A percentile compares a stretch with the other conserved stretches of the same genome.
Evolutionary conservation across 805 yeast species (phyloP).

Genomic region (Candida corydali): DNA sequence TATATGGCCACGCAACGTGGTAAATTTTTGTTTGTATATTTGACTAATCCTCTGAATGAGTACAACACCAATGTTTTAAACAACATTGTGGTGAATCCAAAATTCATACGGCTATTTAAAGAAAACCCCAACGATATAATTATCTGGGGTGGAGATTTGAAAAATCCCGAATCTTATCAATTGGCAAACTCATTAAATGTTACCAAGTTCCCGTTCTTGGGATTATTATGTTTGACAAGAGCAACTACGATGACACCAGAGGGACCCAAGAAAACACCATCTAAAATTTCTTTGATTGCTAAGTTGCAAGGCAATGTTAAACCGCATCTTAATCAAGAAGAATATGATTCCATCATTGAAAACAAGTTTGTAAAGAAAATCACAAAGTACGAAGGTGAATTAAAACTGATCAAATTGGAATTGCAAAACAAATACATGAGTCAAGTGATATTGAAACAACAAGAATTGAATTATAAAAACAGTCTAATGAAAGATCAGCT

Average conservation of each 20-base stretch:
- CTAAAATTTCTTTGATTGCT: conserved; percentile 57
- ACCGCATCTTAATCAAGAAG: neutral
- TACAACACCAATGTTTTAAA: conserved; percentile 50
- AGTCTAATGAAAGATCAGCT: conserved; percentile 66
- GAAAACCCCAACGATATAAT: conserved; percentile 41
- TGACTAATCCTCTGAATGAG: conserved; percentile 72
- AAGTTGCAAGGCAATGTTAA: conserved; percentile 52
- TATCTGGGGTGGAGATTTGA: conserved; percentile 85
- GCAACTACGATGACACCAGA: conserved; percentile 49
- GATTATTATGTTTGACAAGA: conserved; percentile 67
- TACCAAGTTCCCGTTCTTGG: conserved; percentile 77
- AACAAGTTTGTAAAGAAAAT: conserved; percentile 42
- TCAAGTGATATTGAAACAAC: conserved; percentile 59
- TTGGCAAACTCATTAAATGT: conserved; percentile 72
- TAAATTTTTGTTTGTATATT: conserved; percentile 66
- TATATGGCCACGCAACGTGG: conserved; percentile 65
- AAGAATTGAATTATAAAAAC: conserved; percentile 71
- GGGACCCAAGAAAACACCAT: conserved; percentile 49
- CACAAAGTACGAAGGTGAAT: conserved; percentile 56
- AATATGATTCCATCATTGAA: conserved; percentile 18
- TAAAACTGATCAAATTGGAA: conserved; percentile 59
- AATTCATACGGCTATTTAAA: conserved; percentile 38
- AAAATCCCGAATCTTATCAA: conserved; percentile 79
- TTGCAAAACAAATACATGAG: conserved; percentile 56
- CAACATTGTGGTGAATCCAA: conserved; percentile 49